Conservation (phyloP, 805 yeast genomes). For the Candida montana region DNA sequence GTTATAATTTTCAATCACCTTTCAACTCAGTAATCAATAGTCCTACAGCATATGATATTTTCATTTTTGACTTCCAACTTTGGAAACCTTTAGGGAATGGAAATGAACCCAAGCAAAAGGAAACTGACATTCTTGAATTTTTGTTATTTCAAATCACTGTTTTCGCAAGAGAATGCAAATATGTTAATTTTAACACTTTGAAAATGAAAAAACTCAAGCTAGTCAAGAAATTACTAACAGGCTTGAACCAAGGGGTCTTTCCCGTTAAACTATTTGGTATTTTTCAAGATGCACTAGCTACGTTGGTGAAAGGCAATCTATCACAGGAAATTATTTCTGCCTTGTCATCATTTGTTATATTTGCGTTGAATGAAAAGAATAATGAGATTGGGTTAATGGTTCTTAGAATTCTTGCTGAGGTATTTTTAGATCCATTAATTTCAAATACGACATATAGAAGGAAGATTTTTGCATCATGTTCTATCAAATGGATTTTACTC, state of each 20-base stretch:
- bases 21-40: slow-evolving; percentile 53
- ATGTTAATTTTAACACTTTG: slow-evolving; percentile 42
- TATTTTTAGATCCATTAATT: slow-evolving; percentile 32
- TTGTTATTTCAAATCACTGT: slow-evolving; percentile 55
- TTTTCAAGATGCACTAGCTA: slow-evolving; percentile 34
- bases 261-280: slow-evolving; percentile 26
- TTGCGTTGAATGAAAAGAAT: slow-evolving; percentile 35
- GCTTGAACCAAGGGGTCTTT: slow-evolving; percentile 27
- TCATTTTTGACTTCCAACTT: slow-evolving; percentile 59
- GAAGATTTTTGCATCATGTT: slow-evolving; percentile 47
- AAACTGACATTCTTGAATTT: slow-evolving; percentile 42
- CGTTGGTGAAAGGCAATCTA: slow-evolving; percentile 41
- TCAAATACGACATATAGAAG: slow-evolving; percentile 39
- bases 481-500: slow-evolving; percentile 63
- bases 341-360: slow-evolving; percentile 46
- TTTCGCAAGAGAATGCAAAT: slow-evolving; percentile 48
- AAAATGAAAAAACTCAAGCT: slow-evolving; percentile 50
- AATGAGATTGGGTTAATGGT: slow-evolving; percentile 24
- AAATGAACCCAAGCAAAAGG: slow-evolving; percentile 16
- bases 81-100: slow-evolving; percentile 35
- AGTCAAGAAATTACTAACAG: slow-evolving; percentile 29
- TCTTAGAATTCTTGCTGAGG: slow-evolving; percentile 26
- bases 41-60: slow-evolving; percentile 47
- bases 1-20: slow-evolving; percentile 48
- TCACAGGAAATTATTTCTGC: slow-evolving; percentile 50